Percentiles rank a stretch among this genome's conserved stretches.
phyloP scores from a whole-genome alignment of 2,329 filamentous ascomycete species.

The Aspergillus floridensis region DNA sequence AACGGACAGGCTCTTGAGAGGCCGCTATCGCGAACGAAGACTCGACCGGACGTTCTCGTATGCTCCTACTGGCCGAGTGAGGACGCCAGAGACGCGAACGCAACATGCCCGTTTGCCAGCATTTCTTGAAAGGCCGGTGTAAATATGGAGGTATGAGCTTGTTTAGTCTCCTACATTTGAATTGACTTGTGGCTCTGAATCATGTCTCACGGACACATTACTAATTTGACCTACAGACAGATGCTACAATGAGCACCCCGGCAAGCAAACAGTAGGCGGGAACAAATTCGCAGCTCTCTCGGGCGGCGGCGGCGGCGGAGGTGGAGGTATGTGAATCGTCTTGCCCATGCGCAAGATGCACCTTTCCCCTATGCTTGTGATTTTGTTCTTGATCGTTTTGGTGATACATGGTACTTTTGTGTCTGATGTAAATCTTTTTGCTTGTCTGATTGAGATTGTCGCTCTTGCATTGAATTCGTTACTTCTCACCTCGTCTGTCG shows the following conservation, averaged over 20 bases:
- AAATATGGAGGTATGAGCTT: constrained; percentile 58
- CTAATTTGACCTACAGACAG: constrained; percentile 45
- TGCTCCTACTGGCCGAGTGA: not conserved
- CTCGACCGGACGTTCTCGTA: not conserved
- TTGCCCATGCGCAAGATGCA: not conserved
- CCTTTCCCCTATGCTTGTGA: not conserved
- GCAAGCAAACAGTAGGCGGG: constrained; percentile 37
- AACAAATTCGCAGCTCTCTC: constrained; percentile 60
- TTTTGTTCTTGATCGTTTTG: not conserved
- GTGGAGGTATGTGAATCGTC: constrained; percentile 38
- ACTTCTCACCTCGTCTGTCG: not conserved
- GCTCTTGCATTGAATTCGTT: not conserved
- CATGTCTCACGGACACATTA: not conserved
- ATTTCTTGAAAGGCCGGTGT: constrained; percentile 64
- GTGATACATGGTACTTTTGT: no score
- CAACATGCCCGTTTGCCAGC: constrained; percentile 57
- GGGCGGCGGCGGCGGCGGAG: constrained; percentile 30
- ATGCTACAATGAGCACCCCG: constrained; percentile 61
- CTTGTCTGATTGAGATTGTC: not conserved
- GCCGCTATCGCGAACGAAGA: not conserved
- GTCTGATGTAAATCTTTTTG: not conserved
- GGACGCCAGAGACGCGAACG: not conserved
- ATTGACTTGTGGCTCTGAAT: not conserved
- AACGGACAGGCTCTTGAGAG: not conserved
- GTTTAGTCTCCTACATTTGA: not conserved